Evolutionary conservation across 1,139 yeast genomes (phyloP), one percentile per base, ranked within the genome.

Genomic region (Hansenula anomala): DNA sequence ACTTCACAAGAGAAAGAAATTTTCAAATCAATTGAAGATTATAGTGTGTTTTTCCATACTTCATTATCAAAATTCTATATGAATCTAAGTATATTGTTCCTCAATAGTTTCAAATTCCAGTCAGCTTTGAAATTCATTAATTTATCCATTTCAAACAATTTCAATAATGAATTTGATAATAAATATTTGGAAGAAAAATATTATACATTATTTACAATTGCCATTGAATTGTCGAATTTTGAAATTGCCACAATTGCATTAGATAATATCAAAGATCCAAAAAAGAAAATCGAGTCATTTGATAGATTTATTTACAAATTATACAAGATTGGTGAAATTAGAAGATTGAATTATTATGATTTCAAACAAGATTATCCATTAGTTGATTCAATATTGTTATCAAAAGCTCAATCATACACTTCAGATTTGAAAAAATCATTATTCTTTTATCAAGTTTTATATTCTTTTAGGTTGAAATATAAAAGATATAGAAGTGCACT

Each of bases 401-500:
- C 65, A 31, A 51, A 65, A 29, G 78, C 78, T 2, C 60, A 63
- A 39, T 45, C 36, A 11, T 52, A 56, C 28, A 65, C 64, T 24
- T 56, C 58, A 13, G 53, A 43, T 20, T 29, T 46, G 18, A 42
- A 36, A 9, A 61, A 59, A 36, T 61, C 76, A 0, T 60, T 78
- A 34, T 72, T 63, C 46, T 71, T 67, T 45, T 76, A 74, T 54
- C 73, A 79, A 51, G 69, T 74, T 28, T 58, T 76, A 38, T 78
- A 75, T 51, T 62, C 83, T 0, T 74, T 81, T 71, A 70, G 86
- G 48, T 54, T 69, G 29, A 55, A 56, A 25, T 54, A 59, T 28
- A 66, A 66, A 12, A 80, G 78, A 53, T 70, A 64, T 45, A 60
- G 84, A 47, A 76, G 78, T 6, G 76, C 85, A 1, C 61, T 71